Percentiles rank a stretch among this genome's conserved stretches.
Conservation (phyloP, 2,329 filamentous ascomycete species). For the Escovopsis sp. region DNA sequence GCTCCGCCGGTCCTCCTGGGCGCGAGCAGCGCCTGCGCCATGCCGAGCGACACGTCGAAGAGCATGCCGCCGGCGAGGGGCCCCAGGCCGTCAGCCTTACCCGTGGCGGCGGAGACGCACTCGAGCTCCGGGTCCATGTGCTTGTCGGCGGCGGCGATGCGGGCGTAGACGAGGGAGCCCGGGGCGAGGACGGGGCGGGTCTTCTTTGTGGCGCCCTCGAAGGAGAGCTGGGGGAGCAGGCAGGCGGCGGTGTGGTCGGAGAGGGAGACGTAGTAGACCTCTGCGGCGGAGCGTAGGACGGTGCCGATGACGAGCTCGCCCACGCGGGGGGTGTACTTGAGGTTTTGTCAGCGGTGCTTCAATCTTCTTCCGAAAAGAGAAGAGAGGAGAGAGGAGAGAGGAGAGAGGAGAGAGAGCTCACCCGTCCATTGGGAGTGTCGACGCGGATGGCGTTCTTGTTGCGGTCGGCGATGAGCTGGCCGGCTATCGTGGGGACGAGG, state of each 20-base stretch:
- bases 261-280: slow-evolving; percentile 68
- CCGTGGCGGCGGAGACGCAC: slow-evolving; percentile 73
- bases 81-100: slow-evolving; percentile 78
- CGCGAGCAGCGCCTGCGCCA: slow-evolving; percentile 68
- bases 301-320: slow-evolving; percentile 84
- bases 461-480: slow-evolving; percentile 50
- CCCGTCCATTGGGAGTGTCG: slow-evolving; percentile 55
- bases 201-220: slow-evolving; percentile 86
- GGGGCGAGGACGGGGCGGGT: slow-evolving; percentile 63
- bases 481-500: slow-evolving; percentile 53
- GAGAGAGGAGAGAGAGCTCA: slow-evolving; percentile 25
- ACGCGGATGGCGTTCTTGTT: slow-evolving; percentile 69
- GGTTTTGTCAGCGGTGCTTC: no score
- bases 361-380: background rate
- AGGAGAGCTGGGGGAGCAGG: slow-evolving; percentile 73
- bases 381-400: background rate
- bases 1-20: slow-evolving; percentile 34
- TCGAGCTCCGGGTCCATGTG: slow-evolving; percentile 84
- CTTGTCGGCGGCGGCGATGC: slow-evolving; percentile 61
- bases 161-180: slow-evolving; percentile 78
- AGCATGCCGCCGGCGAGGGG: slow-evolving; percentile 76
- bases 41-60: slow-evolving; percentile 62
- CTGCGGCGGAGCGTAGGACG: slow-evolving; percentile 58
- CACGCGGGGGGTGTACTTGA: slow-evolving; percentile 61
- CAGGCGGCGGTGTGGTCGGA: slow-evolving; percentile 51